Base-by-base conservation (phyloP, 2,329 filamentous ascomycete species). In the Fusarium decemcellulare region DNA sequence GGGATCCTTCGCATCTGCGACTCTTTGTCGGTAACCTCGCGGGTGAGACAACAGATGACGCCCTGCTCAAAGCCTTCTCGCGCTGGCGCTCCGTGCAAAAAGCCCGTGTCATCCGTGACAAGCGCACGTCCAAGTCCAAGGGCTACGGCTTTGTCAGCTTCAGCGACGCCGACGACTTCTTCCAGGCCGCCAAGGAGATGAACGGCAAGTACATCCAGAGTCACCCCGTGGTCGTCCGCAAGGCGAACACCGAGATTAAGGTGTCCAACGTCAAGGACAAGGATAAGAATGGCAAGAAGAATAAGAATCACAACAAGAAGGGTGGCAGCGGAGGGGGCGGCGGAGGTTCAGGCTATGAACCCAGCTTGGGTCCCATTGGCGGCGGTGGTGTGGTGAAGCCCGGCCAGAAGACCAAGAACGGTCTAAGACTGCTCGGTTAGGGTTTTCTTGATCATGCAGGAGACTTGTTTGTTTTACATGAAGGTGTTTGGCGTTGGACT, bases 181-280 rank as follows among this genome's bases (percentile, higher is more conserved):
- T 99, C 85, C 90, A 93, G 75, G 95, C 96, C 2, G 95, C 94
- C 75, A 94, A 96, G 82, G 95, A 98, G 83, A 98, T 98, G 96
- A 93, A 98, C 76, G 95, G 95, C 74, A 98, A 99, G 83, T 99
- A 99, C 81, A 98, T 99, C 77, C 95, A 97, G 75, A 98, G 94
- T 79, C 96, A 98, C 80, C 96, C 96, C 0, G 93, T 98, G 30
- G 85, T 93, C 29, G 88, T 98, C 72, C 91, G 93, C 80, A 93
- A 96, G 79, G 94, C 93, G 71, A 97, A 92, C 72, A 97, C 95
- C 7, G 95, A 98, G 80, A 94, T 99, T 80, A 94, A 93, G 77
- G 89, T 94, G 6, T 86, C 90, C 12, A 87, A 86, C n/a, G 87
- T 89, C 72, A 90, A 89, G 75, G 91, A 92, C 44, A 88, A 88